Evolutionary conservation across 176 grass and related monocot genomes (phyloP).

Genomic region (Panicum miliaceum): DNA sequence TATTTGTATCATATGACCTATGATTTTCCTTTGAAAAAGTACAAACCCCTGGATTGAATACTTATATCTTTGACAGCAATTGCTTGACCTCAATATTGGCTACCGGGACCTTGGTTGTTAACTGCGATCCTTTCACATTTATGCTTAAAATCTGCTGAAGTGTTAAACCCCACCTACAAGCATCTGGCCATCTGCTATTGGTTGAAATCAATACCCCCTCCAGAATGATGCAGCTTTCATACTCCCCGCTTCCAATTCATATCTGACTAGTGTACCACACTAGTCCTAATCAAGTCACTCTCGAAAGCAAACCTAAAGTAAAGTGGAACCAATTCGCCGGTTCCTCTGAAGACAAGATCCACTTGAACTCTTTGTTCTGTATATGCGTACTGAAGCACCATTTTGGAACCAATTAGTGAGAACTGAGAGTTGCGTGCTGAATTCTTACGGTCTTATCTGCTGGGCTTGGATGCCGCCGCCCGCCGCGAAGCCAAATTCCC

Average conservation of each 20-base stretch:
- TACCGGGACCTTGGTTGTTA: neutral
- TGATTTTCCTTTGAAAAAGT: too few relatives aligned
- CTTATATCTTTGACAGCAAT: neutral
- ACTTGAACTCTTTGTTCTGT: neutral
- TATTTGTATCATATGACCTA: too few relatives aligned
- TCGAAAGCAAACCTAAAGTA: neutral
- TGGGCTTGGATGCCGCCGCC: neutral
- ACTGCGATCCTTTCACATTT: neutral
- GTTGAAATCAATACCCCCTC: neutral
- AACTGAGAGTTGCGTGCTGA: neutral
- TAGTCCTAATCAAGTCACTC: neutral
- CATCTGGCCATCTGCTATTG: neutral
- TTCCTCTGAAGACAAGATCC: neutral
- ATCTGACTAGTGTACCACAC: neutral
- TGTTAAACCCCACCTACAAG: neutral
- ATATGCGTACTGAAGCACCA: neutral
- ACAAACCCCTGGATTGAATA: too few relatives aligned
- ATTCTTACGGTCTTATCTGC: conserved; percentile 11
- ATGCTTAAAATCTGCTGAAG: neutral
- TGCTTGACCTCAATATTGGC: neutral
- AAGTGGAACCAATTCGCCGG: neutral
- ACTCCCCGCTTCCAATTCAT: neutral
- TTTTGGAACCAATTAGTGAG: neutral
- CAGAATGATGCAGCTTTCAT: neutral
- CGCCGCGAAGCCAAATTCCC: conserved; percentile 2